These are phyloP conservation scores for Kwoniella dejecticola DNA, from an alignment of 768 basidiomycete species.

Conservation along the genomic window DNA sequence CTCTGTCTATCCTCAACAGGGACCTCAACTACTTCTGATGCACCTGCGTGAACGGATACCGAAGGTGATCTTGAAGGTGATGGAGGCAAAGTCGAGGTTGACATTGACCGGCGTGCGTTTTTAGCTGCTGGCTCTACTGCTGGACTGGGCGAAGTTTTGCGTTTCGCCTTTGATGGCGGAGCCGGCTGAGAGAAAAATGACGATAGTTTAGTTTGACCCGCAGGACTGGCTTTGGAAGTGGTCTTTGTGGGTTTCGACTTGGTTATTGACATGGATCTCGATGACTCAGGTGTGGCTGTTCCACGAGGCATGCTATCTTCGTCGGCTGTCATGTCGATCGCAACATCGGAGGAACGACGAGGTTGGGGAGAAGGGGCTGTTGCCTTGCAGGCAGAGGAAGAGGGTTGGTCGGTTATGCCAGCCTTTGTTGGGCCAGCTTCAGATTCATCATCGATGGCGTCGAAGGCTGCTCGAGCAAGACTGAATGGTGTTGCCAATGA, in stretches of 20 bases:
- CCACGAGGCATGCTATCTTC: neutral
- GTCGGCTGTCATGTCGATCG: conserved; percentile 28
- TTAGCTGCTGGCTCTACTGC: neutral
- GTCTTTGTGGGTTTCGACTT: neutral
- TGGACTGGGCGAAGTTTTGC: conserved; percentile 7
- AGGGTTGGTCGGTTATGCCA: too few relatives aligned
- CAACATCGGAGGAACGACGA: conserved; percentile 1
- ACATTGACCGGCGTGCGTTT: neutral
- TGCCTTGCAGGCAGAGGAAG: neutral
- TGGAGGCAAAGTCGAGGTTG: conserved; percentile 1
- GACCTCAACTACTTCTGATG: neutral
- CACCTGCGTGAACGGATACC: neutral
- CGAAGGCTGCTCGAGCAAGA: conserved; percentile 45
- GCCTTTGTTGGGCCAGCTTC: neutral
- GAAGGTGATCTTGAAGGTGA: conserved; percentile 19
- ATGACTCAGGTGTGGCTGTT: neutral
- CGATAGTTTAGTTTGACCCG: conserved; percentile 39
- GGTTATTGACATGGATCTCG: neutral
- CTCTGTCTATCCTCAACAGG: neutral
- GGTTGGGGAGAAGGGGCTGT: neutral
- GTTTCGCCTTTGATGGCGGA: conserved; percentile 28
- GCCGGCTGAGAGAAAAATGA: conserved; percentile 45
- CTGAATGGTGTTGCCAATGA: conserved; percentile 31
- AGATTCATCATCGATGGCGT: conserved; percentile 23
- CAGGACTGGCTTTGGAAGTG: conserved; percentile 1